Evolutionary conservation across 2,329 filamentous ascomycete species (phyloP).

Genomic region (Geoglossum cookeanum): DNA sequence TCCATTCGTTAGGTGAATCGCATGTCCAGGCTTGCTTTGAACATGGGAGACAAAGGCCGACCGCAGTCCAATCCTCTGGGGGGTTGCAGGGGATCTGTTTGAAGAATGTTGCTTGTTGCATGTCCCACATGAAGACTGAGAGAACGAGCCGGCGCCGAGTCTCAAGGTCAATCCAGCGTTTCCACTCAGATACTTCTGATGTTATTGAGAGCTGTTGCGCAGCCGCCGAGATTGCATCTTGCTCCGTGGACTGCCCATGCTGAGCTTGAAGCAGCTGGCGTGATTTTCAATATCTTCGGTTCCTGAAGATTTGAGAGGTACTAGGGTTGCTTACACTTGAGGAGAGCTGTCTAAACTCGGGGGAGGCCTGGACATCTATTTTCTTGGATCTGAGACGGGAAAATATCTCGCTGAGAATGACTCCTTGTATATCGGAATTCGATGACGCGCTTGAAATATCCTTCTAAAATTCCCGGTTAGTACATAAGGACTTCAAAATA

Average conservation of each 20-base stretch:
- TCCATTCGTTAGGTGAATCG: background rate
- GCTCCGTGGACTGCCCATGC: background rate
- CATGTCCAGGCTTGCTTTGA: background rate
- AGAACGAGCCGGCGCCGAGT: background rate
- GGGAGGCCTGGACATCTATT: background rate
- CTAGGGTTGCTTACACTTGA: background rate
- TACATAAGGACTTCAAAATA: background rate
- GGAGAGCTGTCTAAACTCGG: background rate
- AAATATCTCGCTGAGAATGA: background rate
- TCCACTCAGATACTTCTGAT: background rate
- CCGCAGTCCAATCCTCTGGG: background rate
- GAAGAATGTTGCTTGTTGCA: slow-evolving; percentile 2
- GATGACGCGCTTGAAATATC: background rate
- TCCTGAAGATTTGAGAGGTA: background rate
- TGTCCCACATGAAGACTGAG: slow-evolving; percentile 1
- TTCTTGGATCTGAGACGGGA: background rate
- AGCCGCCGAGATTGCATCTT: background rate
- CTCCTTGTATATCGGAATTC: background rate
- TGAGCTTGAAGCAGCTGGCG: background rate
- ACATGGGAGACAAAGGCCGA: background rate
- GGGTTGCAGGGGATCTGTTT: background rate
- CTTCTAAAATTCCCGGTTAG: background rate
- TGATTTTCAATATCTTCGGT: background rate
- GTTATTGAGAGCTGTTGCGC: background rate
- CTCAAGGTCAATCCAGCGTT: background rate